Base-by-base conservation (phyloP, 2,329 filamentous ascomycete species). In the Penicillium sp. region DNA sequence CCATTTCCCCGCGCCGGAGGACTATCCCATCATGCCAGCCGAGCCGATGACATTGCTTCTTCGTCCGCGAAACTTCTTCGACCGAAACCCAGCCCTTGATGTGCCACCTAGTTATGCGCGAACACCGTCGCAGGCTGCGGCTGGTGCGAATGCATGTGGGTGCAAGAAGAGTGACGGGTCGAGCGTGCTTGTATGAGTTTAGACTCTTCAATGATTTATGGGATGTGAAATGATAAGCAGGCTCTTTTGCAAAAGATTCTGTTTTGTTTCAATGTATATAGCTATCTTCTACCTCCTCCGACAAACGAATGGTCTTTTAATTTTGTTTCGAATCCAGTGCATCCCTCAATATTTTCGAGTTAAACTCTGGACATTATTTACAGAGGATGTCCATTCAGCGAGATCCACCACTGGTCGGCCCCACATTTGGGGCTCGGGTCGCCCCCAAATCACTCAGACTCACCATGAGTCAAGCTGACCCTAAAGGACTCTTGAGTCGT, bases 11-110 rank as follows among this genome's bases (percentile, higher is more conserved):
- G 78, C 89, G 0, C 91, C 91, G 0, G 92, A 97, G 68, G 92
- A 96, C 72, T 96, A 90, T 77, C 92, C 92, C 24, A 80, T 96
- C 62, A 96, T 96, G 91, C 91, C 91, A 0, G 88, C 84, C 0
- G 89, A 92, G 77, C 89, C 90, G 0, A 92, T 96, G 82, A 90
- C 85, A 1, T 76, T 96, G 61, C 79, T 95, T 29, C 78, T 95
- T 33, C 78, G 90, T 26, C 91, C 91, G 3, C 78, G 90, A 34
- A 87, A 95, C 76, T 95, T 95, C 81, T 96, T 95, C 74, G 75
- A 80, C 18, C 81, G 83, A 62, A 95, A 93, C 68, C 90, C 90
- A 2, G 88, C 84, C 48, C 76, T 95, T 70, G 89, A 95, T 70
- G 88, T 95, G 13, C 88, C 88, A 49, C 89, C 90, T 0, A 89